Evolutionary conservation across 768 basidiomycete species (phyloP).

Genomic region (Suillus lakei): DNA sequence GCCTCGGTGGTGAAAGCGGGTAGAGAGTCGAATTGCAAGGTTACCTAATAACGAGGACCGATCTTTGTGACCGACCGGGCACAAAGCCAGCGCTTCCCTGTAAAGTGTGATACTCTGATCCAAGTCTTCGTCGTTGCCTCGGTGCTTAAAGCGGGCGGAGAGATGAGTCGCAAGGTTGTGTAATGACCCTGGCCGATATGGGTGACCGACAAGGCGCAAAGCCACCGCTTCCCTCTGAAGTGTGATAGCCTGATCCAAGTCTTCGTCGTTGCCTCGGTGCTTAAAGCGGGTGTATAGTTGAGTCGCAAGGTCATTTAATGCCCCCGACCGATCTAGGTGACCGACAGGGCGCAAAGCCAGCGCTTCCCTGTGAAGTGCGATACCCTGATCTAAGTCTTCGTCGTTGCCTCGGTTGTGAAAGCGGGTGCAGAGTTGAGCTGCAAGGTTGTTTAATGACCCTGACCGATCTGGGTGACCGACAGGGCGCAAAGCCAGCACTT

Average conservation of each 20-base stretch:
- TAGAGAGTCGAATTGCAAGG: slow-evolving; percentile 13
- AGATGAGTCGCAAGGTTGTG: slow-evolving; percentile 20
- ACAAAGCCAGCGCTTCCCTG: slow-evolving; percentile 19
- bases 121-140: slow-evolving; percentile 21
- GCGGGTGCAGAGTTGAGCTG: neutral
- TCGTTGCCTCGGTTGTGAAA: slow-evolving; percentile 12
- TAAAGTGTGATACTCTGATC: slow-evolving; percentile 15
- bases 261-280: no score
- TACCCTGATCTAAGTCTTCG: slow-evolving; percentile 4
- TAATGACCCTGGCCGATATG: slow-evolving; percentile 9
- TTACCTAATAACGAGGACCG: slow-evolving; percentile 14
- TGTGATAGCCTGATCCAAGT: no score
- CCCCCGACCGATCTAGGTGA: neutral
- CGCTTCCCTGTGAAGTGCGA: neutral
- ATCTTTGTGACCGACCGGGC: slow-evolving; percentile 12
- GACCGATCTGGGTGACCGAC: no score
- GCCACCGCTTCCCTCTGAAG: no score
- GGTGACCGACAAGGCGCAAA: no score
- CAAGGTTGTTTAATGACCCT: no score
- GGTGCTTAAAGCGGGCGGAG: slow-evolving; percentile 5
- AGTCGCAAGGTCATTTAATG: no score
- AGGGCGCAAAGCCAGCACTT: no score
- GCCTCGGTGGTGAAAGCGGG: slow-evolving; percentile 14
- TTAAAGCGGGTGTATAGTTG: no score
- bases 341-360: neutral